These are phyloP conservation scores for Trypanosomatidae sp. DNA, from an alignment of 208 protist species.

Conservation along the genomic window DNA sequence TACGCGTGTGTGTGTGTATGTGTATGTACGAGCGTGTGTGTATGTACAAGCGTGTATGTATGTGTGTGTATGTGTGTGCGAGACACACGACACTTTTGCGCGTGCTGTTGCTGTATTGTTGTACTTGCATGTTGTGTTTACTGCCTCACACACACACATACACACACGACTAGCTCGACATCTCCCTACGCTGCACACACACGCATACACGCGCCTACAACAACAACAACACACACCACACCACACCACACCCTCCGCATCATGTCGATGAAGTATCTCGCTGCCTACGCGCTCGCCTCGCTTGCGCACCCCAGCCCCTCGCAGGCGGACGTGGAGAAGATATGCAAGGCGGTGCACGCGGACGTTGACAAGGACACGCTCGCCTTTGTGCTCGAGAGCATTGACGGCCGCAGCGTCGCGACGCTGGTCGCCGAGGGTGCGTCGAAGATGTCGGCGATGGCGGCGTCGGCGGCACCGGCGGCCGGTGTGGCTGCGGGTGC, in stretches of 20 bases:
- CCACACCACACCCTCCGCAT: no score
- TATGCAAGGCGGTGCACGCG: slow-evolving; percentile 72
- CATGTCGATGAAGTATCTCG: slow-evolving; percentile 88
- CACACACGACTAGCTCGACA: neutral
- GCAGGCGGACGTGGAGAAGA: slow-evolving; percentile 64
- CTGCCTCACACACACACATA: no score
- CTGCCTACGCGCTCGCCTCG: slow-evolving; percentile 83
- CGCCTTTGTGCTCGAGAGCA: slow-evolving; percentile 64
- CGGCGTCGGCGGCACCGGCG: slow-evolving; percentile 19
- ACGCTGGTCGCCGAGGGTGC: slow-evolving; percentile 68
- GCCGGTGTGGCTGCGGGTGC: slow-evolving; percentile 16
- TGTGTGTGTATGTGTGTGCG: neutral
- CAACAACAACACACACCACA: no score
- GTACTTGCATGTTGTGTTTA: no score
- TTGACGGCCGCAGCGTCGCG: slow-evolving; percentile 56
- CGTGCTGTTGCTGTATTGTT: neutral
- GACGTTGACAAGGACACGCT: slow-evolving; percentile 62
- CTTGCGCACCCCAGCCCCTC: slow-evolving; percentile 64
- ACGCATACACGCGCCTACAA: no score
- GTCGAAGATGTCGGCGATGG: slow-evolving; percentile 59
- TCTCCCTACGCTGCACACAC: neutral
- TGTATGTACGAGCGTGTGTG: neutral
- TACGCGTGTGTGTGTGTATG: neutral
- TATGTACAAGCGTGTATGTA: neutral
- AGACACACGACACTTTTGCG: neutral